Evolutionary conservation across 768 basidiomycete species (phyloP).

Genomic region (Lactifluus hygrophoroides): DNA sequence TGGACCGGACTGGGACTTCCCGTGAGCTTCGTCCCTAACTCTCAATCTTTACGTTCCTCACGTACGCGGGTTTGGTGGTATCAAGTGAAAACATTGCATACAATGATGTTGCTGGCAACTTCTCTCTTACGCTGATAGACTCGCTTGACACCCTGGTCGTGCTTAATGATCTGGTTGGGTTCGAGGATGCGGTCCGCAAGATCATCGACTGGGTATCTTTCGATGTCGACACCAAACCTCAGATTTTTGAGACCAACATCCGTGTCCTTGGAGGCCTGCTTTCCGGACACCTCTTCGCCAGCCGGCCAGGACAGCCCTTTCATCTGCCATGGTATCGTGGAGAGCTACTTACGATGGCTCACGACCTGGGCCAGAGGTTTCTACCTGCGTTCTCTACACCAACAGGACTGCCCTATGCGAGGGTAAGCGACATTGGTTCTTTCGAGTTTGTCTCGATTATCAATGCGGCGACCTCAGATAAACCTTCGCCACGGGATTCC

Average conservation of each 20-base stretch:
- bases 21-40: constrained; percentile 40
- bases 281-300: constrained; percentile 80
- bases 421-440: constrained; percentile 39
- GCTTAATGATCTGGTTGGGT: constrained; percentile 68
- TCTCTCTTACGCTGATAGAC: constrained; percentile 75
- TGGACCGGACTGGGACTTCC: constrained; percentile 81
- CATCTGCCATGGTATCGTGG: constrained; percentile 77
- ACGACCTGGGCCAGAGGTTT: constrained; percentile 79
- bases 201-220: constrained; percentile 81
- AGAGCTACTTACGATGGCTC: constrained; percentile 71
- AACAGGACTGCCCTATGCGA: constrained; percentile 87
- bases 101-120: constrained; percentile 95
- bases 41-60: not conserved
- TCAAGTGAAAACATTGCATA: constrained; percentile 59
- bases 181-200: constrained; percentile 76
- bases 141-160: constrained; percentile 86
- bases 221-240: constrained; percentile 92
- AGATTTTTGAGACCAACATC: constrained; percentile 97
- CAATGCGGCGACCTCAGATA: constrained; percentile 39
- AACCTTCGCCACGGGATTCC: constrained; percentile 76
- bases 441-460: constrained; percentile 2
- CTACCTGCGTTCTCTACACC: constrained; percentile 88
- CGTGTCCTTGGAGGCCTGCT: constrained; percentile 86
- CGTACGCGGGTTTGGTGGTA: constrained; percentile 26
- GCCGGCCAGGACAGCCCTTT: constrained; percentile 54